Evolutionary conservation across 2,329 filamentous ascomycete genomes (phyloP).

Genomic region (Trichoderma lentiforme): DNA sequence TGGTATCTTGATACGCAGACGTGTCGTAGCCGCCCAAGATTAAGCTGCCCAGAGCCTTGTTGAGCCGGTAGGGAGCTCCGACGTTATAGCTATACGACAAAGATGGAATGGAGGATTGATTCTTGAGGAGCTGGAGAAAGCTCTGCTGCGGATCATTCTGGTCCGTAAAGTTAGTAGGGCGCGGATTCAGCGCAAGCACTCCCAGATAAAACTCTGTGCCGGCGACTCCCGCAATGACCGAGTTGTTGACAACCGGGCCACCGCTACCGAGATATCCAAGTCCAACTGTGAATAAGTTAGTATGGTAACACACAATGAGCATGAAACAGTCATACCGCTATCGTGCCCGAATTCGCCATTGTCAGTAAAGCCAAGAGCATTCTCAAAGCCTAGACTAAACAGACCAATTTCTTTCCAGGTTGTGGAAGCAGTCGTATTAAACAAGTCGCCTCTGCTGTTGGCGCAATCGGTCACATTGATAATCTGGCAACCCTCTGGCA

Average conservation of each 20-base stretch:
- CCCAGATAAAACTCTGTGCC: conserved; percentile 19
- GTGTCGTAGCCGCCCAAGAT: conserved; percentile 19
- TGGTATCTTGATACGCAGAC: conserved; percentile 6
- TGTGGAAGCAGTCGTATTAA: conserved; percentile 14
- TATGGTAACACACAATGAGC: neutral
- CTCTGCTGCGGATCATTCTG: conserved; percentile 20
- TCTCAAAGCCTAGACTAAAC: conserved; percentile 15
- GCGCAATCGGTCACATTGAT: conserved; percentile 13
- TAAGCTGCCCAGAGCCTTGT: conserved; percentile 17
- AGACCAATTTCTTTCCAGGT: conserved; percentile 17
- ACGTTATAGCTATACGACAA: conserved; percentile 19
- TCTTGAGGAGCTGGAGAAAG: conserved; percentile 18
- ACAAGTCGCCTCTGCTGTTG: conserved; percentile 13
- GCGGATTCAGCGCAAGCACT: conserved; percentile 16
- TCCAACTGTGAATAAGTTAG: conserved; percentile 3
- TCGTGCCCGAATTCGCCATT: conserved; percentile 18
- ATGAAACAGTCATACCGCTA: neutral
- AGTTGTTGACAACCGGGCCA: conserved; percentile 19
- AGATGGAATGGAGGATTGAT: conserved; percentile 15
- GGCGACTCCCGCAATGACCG: conserved; percentile 15
- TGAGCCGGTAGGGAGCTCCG: conserved; percentile 16
- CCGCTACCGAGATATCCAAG: conserved; percentile 19
- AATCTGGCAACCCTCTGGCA: conserved; percentile 11
- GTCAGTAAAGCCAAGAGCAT: conserved; percentile 11
- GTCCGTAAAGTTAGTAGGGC: conserved; percentile 16